Evolutionary conservation across 2,329 filamentous ascomycete genomes (phyloP).

Genomic region (Hymenoscyphus albidus): DNA sequence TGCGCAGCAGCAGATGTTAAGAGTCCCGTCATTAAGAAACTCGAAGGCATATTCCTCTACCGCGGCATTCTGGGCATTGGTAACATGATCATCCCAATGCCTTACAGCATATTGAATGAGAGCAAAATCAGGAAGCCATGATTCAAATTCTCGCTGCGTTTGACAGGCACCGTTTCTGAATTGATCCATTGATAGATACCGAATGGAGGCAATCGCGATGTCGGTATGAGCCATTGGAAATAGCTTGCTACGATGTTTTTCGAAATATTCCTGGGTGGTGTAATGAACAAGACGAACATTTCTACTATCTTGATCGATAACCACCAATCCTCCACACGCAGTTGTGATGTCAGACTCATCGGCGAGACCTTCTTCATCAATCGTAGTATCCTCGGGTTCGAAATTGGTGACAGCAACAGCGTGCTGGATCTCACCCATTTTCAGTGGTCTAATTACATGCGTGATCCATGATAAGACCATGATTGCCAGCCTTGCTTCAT

Average conservation of each 20-base stretch:
- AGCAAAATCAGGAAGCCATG: neutral
- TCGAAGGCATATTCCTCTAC: too few relatives aligned
- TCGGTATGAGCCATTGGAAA: neutral
- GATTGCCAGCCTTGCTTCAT: neutral
- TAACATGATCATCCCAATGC: too few relatives aligned
- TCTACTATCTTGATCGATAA: neutral
- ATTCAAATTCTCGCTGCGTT: too few relatives aligned
- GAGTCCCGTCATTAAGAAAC: too few relatives aligned
- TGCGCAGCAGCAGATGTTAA: too few relatives aligned
- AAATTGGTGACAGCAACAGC: neutral
- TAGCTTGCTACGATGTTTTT: neutral
- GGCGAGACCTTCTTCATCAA: neutral
- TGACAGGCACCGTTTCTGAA: neutral
- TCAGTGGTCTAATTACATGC: neutral
- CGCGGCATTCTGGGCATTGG: too few relatives aligned
- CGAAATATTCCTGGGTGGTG: neutral
- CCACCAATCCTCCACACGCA: neutral
- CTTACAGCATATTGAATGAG: too few relatives aligned
- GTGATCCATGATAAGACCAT: neutral
- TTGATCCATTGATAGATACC: neutral
- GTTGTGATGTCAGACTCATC: neutral
- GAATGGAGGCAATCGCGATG: neutral
- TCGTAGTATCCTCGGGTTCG: neutral
- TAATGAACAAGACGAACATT: neutral
- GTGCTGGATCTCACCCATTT: neutral